A percentile compares a stretch with the other conserved stretches of the same genome.
Evolutionary conservation across 2,329 filamentous ascomycete genomes (phyloP).

Genomic region (Neonectria punicea): DNA sequence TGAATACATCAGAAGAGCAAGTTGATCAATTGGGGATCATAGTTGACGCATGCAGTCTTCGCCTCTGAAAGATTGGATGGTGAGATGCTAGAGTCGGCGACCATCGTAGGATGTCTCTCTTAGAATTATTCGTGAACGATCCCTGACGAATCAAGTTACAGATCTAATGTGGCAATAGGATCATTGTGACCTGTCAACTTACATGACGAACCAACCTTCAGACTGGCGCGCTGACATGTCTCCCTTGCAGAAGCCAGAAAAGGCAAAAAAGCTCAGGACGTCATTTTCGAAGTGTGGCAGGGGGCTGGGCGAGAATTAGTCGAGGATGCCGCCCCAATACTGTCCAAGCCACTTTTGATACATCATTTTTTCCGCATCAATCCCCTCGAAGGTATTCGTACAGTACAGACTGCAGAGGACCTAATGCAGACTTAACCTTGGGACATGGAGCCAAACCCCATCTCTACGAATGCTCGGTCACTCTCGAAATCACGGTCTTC

Average conservation of each 20-base stretch:
- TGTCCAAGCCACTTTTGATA: neutral
- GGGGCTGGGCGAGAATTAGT: neutral
- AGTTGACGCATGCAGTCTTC: neutral
- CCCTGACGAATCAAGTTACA: neutral
- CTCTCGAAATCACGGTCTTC: neutral
- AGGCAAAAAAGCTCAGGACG: neutral
- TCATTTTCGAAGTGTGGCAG: neutral
- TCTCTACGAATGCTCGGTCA: neutral
- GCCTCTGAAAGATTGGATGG: constrained; percentile 1
- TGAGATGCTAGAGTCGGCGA: neutral
- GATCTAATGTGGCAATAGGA: neutral
- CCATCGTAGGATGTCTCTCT: neutral
- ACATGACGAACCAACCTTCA: neutral
- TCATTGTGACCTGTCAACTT: constrained; percentile 3
- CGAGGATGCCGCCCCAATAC: neutral
- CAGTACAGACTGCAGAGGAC: neutral
- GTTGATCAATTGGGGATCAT: neutral
- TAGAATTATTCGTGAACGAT: neutral
- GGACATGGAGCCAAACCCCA: neutral
- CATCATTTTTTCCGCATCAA: constrained; percentile 4
- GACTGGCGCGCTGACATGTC: constrained; percentile 1
- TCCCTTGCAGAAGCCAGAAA: constrained; percentile 1
- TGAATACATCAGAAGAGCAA: neutral
- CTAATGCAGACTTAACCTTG: neutral
- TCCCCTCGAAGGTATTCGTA: neutral